Base-by-base conservation (phyloP, 176 grass and related monocot genomes). In the Carex scoparia region DNA sequence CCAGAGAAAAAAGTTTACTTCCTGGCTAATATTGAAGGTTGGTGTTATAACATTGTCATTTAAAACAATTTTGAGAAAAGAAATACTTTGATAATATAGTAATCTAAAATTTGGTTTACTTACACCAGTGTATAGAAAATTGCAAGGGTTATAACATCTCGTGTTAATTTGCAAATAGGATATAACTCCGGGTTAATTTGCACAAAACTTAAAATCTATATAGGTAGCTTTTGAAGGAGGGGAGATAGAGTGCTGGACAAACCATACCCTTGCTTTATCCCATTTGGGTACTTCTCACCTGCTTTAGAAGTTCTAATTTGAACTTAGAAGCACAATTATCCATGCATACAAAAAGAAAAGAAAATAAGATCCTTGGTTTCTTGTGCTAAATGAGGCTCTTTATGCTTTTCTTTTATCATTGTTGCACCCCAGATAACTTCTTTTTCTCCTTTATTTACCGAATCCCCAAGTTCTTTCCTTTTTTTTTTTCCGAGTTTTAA, bases 281-380 rank as follows among this genome's bases (percentile, higher is more conserved):
- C 18, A 85, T 89, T 84, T 75, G 44, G n/a, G 11, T 63, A 56
- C 38, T 88, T 79, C 44, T 75, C 46, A 75, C 46, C 71, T 75
- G 85, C 87, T 89, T 87, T 91, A 86, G 71, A 83, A 86, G 84
- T 87, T 40, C 80, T 60, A 44, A 56, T 91, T 86, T 84, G 82
- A 89, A 87, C 71, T 86, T 84, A 87, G 63, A 84, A 86, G 89
- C 87, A 86, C 87, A 69, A 69, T 35, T 80, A 73, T 81, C 61
- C 70, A 88, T 87, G 89, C 83, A 94, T 76, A 72, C 55, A 82
- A 69, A 89, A 62, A 86, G 48, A 74, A 63, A 84, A 89, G 88
- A 56, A 87, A 49, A 86, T 69, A 28, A 46, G 49, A 58, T 62
- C 83, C 87, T 72, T 89, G 62, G 87, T 88, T 94, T 86, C n/a